Conservation (phyloP, 352 stramenopile species). For the Globisporangium nunn region DNA sequence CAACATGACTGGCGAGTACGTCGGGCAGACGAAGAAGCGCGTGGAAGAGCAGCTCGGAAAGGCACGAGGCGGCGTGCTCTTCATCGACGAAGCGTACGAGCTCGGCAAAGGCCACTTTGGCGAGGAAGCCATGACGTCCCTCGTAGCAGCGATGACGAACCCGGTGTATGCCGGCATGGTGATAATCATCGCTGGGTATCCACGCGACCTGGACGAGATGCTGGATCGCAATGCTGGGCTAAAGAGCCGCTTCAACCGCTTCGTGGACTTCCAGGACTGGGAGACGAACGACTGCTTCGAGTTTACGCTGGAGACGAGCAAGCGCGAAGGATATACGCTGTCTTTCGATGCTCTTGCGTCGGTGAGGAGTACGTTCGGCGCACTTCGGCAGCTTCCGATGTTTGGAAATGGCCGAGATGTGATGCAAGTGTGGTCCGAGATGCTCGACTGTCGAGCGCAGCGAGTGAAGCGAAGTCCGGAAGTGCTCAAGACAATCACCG, state of each 20-base stretch:
- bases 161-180: slow-evolving; percentile 79
- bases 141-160: slow-evolving; percentile 88
- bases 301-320: slow-evolving; percentile 44
- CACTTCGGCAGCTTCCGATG: slow-evolving; percentile 36
- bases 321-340: slow-evolving; percentile 36
- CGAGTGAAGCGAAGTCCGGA: slow-evolving; percentile 38
- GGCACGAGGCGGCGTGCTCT: slow-evolving; percentile 88
- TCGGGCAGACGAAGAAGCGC: slow-evolving; percentile 88
- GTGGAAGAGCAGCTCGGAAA: slow-evolving; percentile 84
- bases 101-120: slow-evolving; percentile 75
- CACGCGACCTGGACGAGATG: slow-evolving; percentile 85
- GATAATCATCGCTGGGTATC: slow-evolving; percentile 89
- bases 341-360: slow-evolving; percentile 14
- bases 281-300: slow-evolving; percentile 67
- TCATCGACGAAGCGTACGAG: slow-evolving; percentile 92
- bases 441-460: slow-evolving; percentile 57
- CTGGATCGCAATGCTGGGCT: slow-evolving; percentile 85
- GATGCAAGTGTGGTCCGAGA: slow-evolving; percentile 54
- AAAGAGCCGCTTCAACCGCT: slow-evolving; percentile 87
- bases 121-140: slow-evolving; percentile 86
- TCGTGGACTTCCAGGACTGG: slow-evolving; percentile 88
- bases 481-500: slow-evolving; percentile 39
- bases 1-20: slow-evolving; percentile 83
- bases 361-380: slow-evolving; percentile 28
- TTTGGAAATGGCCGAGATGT: slow-evolving; percentile 76